Evolutionary conservation across 2,329 filamentous ascomycete genomes (phyloP).

Genomic region (Botrytis sinoallii): DNA sequence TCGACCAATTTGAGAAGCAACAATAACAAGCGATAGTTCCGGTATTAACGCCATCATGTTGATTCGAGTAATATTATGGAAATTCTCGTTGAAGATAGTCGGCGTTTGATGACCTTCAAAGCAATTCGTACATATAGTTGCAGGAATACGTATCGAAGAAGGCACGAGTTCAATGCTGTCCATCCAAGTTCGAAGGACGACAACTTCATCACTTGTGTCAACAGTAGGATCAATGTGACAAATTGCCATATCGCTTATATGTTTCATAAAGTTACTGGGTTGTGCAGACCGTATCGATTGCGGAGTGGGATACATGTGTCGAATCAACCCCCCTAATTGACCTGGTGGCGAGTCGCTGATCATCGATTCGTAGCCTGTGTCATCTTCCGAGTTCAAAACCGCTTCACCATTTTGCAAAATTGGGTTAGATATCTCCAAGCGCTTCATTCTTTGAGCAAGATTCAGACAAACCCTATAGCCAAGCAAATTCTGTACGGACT

Average conservation of each 20-base stretch:
- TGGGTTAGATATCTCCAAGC: neutral
- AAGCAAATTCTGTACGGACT: neutral
- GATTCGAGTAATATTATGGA: conserved; percentile 42
- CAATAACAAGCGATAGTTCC: conserved; percentile 65
- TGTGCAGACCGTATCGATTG: neutral
- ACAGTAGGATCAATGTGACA: neutral
- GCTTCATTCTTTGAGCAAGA: neutral
- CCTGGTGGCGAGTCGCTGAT: neutral
- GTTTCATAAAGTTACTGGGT: neutral
- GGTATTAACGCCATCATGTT: conserved; percentile 64
- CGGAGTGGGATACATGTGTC: neutral
- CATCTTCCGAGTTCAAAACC: neutral
- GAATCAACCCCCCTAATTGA: neutral
- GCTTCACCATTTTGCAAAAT: neutral
- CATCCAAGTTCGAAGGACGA: conserved; percentile 23
- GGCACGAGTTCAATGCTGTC: conserved; percentile 26
- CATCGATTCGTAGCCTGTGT: neutral
- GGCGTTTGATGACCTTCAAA: neutral
- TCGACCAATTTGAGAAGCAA: conserved; percentile 64
- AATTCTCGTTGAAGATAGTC: neutral
- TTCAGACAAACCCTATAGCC: neutral
- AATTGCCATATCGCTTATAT: neutral
- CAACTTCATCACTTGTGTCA: conserved; percentile 5
- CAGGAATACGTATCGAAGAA: conserved; percentile 17
- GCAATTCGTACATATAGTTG: conserved; percentile 24